phyloP scores from a whole-genome alignment of 345 rosid genomes.

The Citrus sp. region DNA sequence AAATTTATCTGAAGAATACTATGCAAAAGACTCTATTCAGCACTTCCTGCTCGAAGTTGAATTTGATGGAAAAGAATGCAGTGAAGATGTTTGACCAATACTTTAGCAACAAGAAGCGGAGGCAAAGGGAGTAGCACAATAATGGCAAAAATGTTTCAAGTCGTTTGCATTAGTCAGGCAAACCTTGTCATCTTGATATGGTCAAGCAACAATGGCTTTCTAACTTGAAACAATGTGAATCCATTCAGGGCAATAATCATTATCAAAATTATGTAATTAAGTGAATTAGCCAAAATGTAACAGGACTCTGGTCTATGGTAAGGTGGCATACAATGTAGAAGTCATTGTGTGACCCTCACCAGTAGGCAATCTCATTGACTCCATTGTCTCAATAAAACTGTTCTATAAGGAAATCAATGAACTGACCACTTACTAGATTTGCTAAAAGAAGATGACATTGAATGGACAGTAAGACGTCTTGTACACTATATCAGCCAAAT shows the following conservation, averaged over 20 bases:
- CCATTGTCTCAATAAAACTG: not conserved
- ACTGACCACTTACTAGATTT: not conserved
- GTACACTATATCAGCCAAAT: not conserved
- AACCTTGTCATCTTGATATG: not conserved
- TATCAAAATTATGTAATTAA: not conserved
- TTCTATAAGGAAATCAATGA: not conserved
- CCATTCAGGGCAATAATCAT: not conserved
- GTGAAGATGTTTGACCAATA: not conserved
- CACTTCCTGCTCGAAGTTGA: not conserved
- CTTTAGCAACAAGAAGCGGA: not conserved
- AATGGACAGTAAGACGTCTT: not conserved
- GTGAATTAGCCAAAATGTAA: not conserved
- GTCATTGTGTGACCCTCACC: not conserved
- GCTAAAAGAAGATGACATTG: not conserved
- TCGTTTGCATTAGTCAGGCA: not conserved
- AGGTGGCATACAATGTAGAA: not conserved
- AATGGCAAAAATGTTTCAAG: not conserved
- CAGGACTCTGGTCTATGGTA: not conserved
- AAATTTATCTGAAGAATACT: not conserved
- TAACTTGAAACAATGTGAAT: not conserved
- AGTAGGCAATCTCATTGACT: not conserved
- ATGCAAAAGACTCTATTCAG: not conserved
- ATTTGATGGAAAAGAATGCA: not conserved
- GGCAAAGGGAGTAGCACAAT: not conserved
- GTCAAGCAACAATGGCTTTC: not conserved